Base-by-base conservation (phyloP, 1,284 basidiomycete species). In the Wallemia hederae region DNA sequence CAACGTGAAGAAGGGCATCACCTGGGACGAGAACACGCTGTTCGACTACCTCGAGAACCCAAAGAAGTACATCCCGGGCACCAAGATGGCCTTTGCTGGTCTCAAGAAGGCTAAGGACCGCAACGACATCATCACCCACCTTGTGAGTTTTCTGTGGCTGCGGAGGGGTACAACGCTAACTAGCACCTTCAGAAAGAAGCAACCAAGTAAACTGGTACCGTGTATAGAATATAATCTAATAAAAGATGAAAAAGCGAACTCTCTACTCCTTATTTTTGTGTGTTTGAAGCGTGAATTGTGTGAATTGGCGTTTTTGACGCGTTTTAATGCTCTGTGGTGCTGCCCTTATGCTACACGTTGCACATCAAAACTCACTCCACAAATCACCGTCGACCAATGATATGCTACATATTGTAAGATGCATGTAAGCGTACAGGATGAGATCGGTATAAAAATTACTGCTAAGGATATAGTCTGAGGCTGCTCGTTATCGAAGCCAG, bases 11-110 rank as follows among this genome's bases (percentile, higher is more conserved):
- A 96, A 94, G 78, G 90, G 82, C 62, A 77, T 98, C 64, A 76
- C 74, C 57, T 98, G 94, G 77, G 72, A 76, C 33, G 82, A 86
- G 72, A 60, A 80, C n/a, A 89, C 85, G n/a, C 76, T 92, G 28
- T 92, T 89, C 69, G 87, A 90, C 64, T 91, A 91, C 67, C 68
- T 70, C 66, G 83, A 86, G 75, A 89, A 96, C 79, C 90, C 90
- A 64, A 96, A 96, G 79, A 92, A 92, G 82, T 89, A 89, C 76
- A 92, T 92, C 67, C 87, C 88, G 56, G 89, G 89, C 60, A 94
- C 89, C 63, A 92, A 92, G 78, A 92, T 92, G 90, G 89, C 89
- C 63, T 96, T 94, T 67, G 88, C 90, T 65, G 90, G 90, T 68
- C 75, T 96, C 70, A 94, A 94, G 82, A 94, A 94, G 79, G 84